phyloP scores from a whole-genome alignment of 2,329 filamentous ascomycete species.

The Penicillium sp. region DNA sequence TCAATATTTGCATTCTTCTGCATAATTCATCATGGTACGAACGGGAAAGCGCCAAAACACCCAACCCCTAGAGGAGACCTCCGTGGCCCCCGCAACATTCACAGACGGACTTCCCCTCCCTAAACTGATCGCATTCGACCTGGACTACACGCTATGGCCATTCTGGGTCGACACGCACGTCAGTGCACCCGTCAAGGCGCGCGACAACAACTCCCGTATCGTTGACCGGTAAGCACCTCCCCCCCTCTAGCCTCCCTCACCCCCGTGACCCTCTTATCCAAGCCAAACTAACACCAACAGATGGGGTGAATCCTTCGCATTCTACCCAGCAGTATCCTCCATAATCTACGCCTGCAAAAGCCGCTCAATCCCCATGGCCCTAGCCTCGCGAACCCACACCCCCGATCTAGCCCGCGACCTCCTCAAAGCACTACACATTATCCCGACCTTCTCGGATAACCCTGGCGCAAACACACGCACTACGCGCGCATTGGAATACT shows the following conservation, averaged over 20 bases:
- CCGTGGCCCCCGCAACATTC: constrained; percentile 56
- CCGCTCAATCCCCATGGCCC: constrained; percentile 61
- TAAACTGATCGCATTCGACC: constrained; percentile 84
- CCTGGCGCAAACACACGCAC: constrained; percentile 49
- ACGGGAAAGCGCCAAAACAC: constrained; percentile 35
- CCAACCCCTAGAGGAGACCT: constrained; percentile 35
- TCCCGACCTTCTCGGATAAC: constrained; percentile 44
- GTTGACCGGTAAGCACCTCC: constrained; percentile 39
- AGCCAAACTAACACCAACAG: constrained; percentile 20
- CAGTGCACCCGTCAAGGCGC: constrained; percentile 68
- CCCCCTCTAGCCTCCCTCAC: too few species aligned
- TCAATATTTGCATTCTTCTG: not conserved
- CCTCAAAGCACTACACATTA: constrained; percentile 70
- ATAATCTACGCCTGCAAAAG: constrained; percentile 64
- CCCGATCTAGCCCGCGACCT: constrained; percentile 80
- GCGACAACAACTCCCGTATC: constrained; percentile 52
- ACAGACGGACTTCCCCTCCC: constrained; percentile 72
- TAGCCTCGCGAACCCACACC: constrained; percentile 78
- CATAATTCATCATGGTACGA: constrained; percentile 29
- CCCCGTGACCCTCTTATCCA: not conserved
- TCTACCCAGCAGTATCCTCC: constrained; percentile 69
- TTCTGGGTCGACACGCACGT: constrained; percentile 98
- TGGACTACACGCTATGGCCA: constrained; percentile 98
- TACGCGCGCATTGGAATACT: constrained; percentile 51
- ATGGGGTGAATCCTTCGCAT: constrained; percentile 66